A percentile compares a stretch with the other conserved stretches of the same genome.
These are phyloP conservation scores for Pyrrhoderma noxium DNA, from an alignment of 1,284 basidiomycete genomes.

Conservation along the genomic window DNA sequence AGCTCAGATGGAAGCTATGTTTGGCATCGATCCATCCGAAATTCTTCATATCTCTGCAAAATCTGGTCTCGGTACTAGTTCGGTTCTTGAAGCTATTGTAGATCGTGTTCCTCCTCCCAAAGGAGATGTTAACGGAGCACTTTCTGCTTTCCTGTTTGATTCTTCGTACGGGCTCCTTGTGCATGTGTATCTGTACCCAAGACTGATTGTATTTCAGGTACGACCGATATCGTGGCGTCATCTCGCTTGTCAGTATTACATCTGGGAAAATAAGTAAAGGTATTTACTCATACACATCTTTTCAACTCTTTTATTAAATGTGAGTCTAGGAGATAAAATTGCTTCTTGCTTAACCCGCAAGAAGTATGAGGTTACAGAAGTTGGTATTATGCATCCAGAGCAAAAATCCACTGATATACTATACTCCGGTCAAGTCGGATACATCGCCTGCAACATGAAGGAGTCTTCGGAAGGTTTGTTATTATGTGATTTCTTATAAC, in stretches of 20 bases:
- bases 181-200: not conserved
- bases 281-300: slow-evolving; percentile 14
- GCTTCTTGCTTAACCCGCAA: slow-evolving; percentile 81
- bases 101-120: slow-evolving; percentile 75
- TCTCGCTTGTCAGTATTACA: slow-evolving; percentile 79
- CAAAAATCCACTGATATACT: slow-evolving; percentile 68
- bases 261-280: slow-evolving; percentile 48
- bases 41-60: slow-evolving; percentile 87
- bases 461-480: slow-evolving; percentile 95
- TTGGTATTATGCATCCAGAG: slow-evolving; percentile 91
- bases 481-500: not conserved
- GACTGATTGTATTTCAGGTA: slow-evolving; percentile 49
- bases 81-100: slow-evolving; percentile 55
- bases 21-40: slow-evolving; percentile 68
- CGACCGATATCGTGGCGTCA: slow-evolving; percentile 94
- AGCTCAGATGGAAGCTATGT: slow-evolving; percentile 73
- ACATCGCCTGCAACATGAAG: slow-evolving; percentile 94
- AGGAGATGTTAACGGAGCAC: slow-evolving; percentile 42
- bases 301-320: not conserved
- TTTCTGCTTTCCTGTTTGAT: slow-evolving; percentile 91
- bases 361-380: slow-evolving; percentile 86
- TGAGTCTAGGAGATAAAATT: slow-evolving; percentile 76
- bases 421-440: slow-evolving; percentile 87
- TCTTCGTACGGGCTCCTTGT: slow-evolving; percentile 69
- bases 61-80: slow-evolving; percentile 66